Percentiles rank a stretch among this genome's conserved stretches.
Evolutionary conservation across 1,139 yeast genomes (phyloP).

Genomic region (Yamadazyma membranifaciens): DNA sequence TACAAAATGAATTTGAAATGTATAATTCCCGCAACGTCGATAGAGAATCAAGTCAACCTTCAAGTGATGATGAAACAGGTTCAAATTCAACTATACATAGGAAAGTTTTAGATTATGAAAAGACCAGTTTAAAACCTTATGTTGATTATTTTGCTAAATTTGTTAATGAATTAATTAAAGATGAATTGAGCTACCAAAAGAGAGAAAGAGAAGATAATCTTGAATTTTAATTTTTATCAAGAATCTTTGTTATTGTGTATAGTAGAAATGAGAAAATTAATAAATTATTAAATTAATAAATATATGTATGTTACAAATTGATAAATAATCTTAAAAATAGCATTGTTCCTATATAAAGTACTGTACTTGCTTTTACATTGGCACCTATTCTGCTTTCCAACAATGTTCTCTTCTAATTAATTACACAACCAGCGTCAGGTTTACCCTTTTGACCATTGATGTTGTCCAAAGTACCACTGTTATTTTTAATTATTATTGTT

Average conservation of each 20-base stretch:
- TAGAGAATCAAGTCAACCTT: conserved; percentile 26
- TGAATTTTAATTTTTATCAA: conserved; percentile 22
- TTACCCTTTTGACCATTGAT: conserved; percentile 19
- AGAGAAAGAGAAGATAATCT: conserved; percentile 43
- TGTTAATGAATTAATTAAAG: conserved; percentile 56
- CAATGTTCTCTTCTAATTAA: neutral
- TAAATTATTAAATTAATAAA: neutral
- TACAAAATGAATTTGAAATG: conserved; percentile 55
- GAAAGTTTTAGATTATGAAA: conserved; percentile 48
- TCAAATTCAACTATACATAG: conserved; percentile 1
- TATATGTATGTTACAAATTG: conserved; percentile 1
- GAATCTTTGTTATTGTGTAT: neutral
- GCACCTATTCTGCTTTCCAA: no score
- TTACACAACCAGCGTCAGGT: conserved; percentile 1
- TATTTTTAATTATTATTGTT: conserved; percentile 38
- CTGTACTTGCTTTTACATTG: no score
- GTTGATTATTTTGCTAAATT: conserved; percentile 67
- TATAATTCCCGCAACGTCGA: conserved; percentile 36
- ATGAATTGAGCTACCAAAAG: conserved; percentile 48
- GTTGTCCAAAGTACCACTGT: conserved; percentile 37
- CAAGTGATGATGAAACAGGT: conserved; percentile 21
- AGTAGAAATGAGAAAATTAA: neutral
- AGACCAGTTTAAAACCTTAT: conserved; percentile 73
- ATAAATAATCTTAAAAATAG: no score
- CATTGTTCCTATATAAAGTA: no score